A percentile compares a stretch with the other conserved stretches of the same genome.
Evolutionary conservation across 2,329 filamentous ascomycete genomes (phyloP).

Genomic region (Calcarisporium arbuscula): DNA sequence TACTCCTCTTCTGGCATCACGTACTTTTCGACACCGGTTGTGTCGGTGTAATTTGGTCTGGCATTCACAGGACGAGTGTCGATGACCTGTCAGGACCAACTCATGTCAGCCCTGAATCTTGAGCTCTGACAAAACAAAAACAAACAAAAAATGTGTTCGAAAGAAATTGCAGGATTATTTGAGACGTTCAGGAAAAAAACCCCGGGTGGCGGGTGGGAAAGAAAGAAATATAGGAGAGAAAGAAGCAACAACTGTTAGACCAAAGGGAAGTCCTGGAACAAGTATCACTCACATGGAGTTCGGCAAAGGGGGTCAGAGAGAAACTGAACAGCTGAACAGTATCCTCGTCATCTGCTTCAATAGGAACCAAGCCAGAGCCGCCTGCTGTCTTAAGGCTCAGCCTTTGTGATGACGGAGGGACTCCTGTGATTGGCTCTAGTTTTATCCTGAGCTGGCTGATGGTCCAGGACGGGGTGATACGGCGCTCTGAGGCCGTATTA

Average conservation of each 20-base stretch:
- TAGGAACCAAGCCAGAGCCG: conserved; percentile 51
- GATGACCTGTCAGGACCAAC: conserved; percentile 51
- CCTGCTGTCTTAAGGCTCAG: conserved; percentile 60
- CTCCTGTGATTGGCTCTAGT: conserved; percentile 87
- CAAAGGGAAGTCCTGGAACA: conserved; percentile 12
- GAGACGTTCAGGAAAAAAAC: too few relatives aligned
- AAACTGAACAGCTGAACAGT: conserved; percentile 57
- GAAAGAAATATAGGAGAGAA: too few relatives aligned
- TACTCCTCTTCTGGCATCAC: conserved; percentile 82
- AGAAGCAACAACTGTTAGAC: conserved; percentile 12
- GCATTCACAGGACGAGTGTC: conserved; percentile 73
- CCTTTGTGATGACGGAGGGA: conserved; percentile 73
- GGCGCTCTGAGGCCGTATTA: conserved; percentile 76
- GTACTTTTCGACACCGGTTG: conserved; percentile 80
- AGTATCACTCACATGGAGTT: conserved; percentile 77
- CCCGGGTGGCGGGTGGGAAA: neutral
- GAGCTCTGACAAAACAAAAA: conserved; percentile 15
- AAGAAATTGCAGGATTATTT: too few relatives aligned
- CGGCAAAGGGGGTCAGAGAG: conserved; percentile 66
- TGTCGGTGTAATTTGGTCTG: conserved; percentile 75
- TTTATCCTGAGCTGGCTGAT: conserved; percentile 78
- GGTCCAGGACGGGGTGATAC: conserved; percentile 88
- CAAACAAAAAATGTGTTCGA: too few relatives aligned
- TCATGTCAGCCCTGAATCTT: conserved; percentile 25
- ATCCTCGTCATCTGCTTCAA: conserved; percentile 71